Evolutionary conservation across 2,329 filamentous ascomycete genomes (phyloP), one percentile per base, ranked within the genome.

Genomic region (Trichoderma afroharzianum): DNA sequence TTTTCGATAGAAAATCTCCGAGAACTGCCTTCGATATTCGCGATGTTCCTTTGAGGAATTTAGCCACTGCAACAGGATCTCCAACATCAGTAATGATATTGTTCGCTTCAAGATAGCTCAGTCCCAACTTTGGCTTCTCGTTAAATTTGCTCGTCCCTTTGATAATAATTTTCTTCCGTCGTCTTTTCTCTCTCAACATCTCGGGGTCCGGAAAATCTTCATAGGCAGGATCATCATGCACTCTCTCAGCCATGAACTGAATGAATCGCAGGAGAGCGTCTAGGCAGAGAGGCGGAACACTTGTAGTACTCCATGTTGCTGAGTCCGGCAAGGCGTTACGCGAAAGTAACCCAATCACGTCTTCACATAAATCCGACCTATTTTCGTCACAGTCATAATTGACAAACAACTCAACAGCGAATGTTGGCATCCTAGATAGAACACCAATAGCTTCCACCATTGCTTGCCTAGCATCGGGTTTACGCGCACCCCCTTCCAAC

Each of bases 361-460:
- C 97, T 83, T 97, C 93, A 78, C 96, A 99, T 6, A 99, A 84
- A 82, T 99, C 96, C 66, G 91, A 91, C 63, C 95, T 89, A 78
- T 99, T 93, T 67, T 94, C 91, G 78, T 98, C 95, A 78, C 95
- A 99, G 81, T 99, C 96, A 79, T 98, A 99, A 81, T 99, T 99
- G 81, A 98, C 90, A 79, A 98, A 99, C 8, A 99, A 86, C 80
- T 99, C 97, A 12, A 92, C 90, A 90, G 98, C 94, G 79, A 97
- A 99, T 55, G 91, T 95, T 0, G 96, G 94, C 85, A 99, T 97
- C 55, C 97, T 89, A 47, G 94, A 93, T 72, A 99, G 85, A 69
- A 95, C 94, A 43, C 95, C 95, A 58, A 99, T 92, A 76, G 93
- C 97, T 82, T 99, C 96, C 5, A 99, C 94, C 96, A 99, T 99